Conservation (phyloP, 352 stramenopile genomes). For the Phytophthora rubi region DNA sequence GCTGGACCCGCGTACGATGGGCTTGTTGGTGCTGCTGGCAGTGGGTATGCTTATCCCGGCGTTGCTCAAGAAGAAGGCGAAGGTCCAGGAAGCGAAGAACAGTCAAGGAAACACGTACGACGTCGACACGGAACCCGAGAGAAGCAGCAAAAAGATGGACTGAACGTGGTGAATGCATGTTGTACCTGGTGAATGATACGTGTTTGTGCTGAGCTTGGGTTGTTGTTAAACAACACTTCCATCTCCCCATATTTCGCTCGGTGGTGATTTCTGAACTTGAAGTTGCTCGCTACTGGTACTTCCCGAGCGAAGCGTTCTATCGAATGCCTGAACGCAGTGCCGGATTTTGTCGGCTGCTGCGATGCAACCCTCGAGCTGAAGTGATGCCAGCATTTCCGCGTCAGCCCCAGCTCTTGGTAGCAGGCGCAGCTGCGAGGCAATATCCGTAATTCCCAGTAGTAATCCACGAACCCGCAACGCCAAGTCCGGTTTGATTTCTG, state of each 20-base stretch:
- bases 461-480: constrained; percentile 17
- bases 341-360: constrained; percentile 36
- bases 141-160: constrained; percentile 32
- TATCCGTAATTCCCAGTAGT: constrained; percentile 29
- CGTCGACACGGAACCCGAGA: neutral
- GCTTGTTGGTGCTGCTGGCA: constrained; percentile 60
- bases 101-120: neutral
- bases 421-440: constrained; percentile 25
- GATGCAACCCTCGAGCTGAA: constrained; percentile 30
- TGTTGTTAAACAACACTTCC: neutral
- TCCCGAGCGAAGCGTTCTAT: constrained; percentile 11
- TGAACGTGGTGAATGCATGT: constrained; percentile 9
- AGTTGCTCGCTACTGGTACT: neutral
- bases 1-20: constrained; percentile 63
- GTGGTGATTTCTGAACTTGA: neutral
- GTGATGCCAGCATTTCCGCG: constrained; percentile 5
- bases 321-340: constrained; percentile 30
- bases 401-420: constrained; percentile 14
- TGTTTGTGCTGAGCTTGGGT: neutral
- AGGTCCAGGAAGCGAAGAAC: constrained; percentile 10
- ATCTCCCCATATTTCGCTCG: neutral
- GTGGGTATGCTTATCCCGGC: constrained; percentile 75
- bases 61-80: constrained; percentile 56
- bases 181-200: constrained; percentile 10
- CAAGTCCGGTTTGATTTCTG: constrained; percentile 8